These are phyloP conservation scores for Globomyces pollinis-pini DNA, from an alignment of 192 early-diverging fungal species.

Conservation along the genomic window DNA sequence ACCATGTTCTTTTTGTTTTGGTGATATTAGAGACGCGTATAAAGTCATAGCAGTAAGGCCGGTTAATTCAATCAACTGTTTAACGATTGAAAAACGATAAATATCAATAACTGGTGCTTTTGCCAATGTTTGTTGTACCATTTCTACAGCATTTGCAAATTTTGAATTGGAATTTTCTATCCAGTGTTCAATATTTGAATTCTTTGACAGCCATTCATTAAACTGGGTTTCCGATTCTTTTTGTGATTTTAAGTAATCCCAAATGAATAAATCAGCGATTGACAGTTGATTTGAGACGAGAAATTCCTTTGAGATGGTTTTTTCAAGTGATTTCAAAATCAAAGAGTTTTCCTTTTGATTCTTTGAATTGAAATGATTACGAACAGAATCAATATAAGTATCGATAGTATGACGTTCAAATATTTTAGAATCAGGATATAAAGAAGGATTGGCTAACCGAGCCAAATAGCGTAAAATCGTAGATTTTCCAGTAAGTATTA, in stretches of 20 bases:
- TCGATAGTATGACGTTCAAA: not conserved
- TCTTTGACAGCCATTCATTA: not conserved
- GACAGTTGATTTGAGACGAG: not conserved
- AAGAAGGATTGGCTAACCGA: not conserved
- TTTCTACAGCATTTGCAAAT: not conserved
- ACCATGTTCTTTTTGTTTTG: conserved; percentile 9
- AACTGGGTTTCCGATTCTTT: not conserved
- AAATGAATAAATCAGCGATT: conserved; percentile 12
- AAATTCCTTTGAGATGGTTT: not conserved
- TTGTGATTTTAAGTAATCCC: conserved; percentile 8
- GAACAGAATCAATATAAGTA: not conserved
- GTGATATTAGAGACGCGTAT: conserved; percentile 9
- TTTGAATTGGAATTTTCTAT: too few relatives aligned
- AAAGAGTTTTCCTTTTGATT: too few relatives aligned
- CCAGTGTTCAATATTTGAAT: not conserved
- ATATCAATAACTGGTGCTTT: not conserved
- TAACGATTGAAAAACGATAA: conserved; percentile 13
- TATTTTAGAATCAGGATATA: not conserved
- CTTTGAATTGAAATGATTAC: too few relatives aligned
- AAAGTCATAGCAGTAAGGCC: conserved; percentile 7
- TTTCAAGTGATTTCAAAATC: not conserved
- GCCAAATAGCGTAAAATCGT: conserved; percentile 19
- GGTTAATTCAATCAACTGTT: conserved; percentile 8
- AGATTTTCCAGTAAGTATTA: conserved; percentile 11
- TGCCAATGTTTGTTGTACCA: not conserved